Base-by-base conservation (phyloP, 2,329 filamentous ascomycete species). In the Nannizziopsis arthrosporioides region DNA sequence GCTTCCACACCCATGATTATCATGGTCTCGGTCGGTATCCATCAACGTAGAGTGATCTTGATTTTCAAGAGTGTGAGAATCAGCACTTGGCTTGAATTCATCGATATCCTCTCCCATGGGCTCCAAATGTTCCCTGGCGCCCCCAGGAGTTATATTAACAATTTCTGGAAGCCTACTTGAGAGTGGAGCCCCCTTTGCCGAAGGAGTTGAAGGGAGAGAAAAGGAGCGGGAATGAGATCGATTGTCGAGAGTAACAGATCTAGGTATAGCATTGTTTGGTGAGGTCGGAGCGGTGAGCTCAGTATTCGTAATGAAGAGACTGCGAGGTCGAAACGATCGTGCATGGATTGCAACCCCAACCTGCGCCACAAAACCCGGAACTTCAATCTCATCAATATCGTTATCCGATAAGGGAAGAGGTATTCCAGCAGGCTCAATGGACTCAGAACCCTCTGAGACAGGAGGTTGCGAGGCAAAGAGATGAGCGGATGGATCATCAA, bases 381-480 rank as follows among this genome's bases (percentile, higher is more conserved):
- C 76, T 58, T 92, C 84, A 37, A 93, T 92, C 61, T 93, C 86
- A 40, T 82, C 75, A 6, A 90, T 68, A 59, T 93, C 86, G 42
- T 80, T 74, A 32, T 78, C 72, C 18, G 72, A 72, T 36, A 81
- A 69, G 0, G 85, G 85, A 8, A 92, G 68, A n/a, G 85, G 80
- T 52, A 89, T 75, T 36, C 73, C 71, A 5, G 77, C 74, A 7
- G 81, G 74, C 46, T 61, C 68, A 37, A 76, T 62, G 66, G 59
- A 56, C 40, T 61, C 54, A 42, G 54, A 47, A 60, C 57, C 2
- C 17, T 49, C 44, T 8, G 50, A 41, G 12, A 50, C 43, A 14
- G 38, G 47, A 9, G 44, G 41, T 12, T 45, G 48, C 5, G 48
- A 34, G 11, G 32, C 12, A 30, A 53, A n/a, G 17, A 36, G 15